These are phyloP conservation scores for Helichrysum umbraculigerum DNA, from an alignment of 129 eudicot species.

Conservation along the genomic window DNA sequence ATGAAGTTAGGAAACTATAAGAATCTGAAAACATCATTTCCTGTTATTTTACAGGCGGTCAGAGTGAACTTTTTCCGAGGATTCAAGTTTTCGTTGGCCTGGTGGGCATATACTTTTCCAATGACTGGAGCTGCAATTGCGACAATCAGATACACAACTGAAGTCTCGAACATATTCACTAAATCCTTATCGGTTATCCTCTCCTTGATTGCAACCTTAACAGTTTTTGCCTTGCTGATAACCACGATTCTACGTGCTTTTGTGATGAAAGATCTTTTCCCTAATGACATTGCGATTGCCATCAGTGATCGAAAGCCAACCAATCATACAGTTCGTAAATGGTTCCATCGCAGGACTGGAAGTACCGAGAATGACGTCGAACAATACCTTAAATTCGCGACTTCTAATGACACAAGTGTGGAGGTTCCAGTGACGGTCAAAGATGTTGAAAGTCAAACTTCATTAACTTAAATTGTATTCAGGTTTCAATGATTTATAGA, in stretches of 20 bases:
- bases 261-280: slow-evolving; percentile 69
- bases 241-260: slow-evolving; percentile 70
- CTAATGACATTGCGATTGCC: slow-evolving; percentile 84
- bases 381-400: slow-evolving; percentile 47
- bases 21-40: not conserved
- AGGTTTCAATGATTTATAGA: not conserved
- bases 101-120: slow-evolving; percentile 99
- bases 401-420: slow-evolving; percentile 31
- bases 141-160: slow-evolving; percentile 59
- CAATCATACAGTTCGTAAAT: slow-evolving; percentile 31
- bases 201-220: slow-evolving; percentile 47
- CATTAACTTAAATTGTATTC: slow-evolving; percentile 11
- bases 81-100: slow-evolving; percentile 80
- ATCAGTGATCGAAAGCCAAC: slow-evolving; percentile 60
- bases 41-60: slow-evolving; percentile 56
- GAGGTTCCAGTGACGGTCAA: not conserved
- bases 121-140: slow-evolving; percentile 94
- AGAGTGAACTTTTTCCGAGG: slow-evolving; percentile 86
- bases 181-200: slow-evolving; percentile 45
- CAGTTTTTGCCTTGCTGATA: slow-evolving; percentile 50
- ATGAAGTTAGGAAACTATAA: too few species aligned
- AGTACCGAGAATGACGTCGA: slow-evolving; percentile 48
- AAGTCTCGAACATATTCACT: slow-evolving; percentile 50
- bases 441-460: slow-evolving; percentile 35
- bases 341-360: slow-evolving; percentile 59